Base-by-base conservation (phyloP, 768 basidiomycete species). In the Amyloporia xantha region DNA sequence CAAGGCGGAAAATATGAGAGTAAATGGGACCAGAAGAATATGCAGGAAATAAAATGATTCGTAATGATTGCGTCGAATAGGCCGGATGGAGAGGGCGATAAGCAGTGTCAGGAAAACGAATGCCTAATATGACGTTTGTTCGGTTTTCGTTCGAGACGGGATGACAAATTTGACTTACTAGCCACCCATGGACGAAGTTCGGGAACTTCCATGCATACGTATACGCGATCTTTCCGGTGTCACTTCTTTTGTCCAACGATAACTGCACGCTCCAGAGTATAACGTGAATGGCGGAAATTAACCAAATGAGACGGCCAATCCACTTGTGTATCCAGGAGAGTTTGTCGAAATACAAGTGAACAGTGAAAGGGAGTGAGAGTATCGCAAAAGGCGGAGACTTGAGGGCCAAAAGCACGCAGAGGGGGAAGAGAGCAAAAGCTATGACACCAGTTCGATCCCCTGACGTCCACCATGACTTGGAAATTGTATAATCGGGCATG, bases 311-410 rank as follows among this genome's bases (percentile, higher is more conserved):
- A 45, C 86, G 71, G 1, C 82, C 88, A 3, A 76, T 67, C 81
- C 86, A 86, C 23, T 77, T 76, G 63, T 90, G 88, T 5, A 88
- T 67, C 65, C 79, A 73, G 4, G 79, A 74, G 9, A 89, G 76
- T 60, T 86, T 86, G 70, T 91, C 87, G 57, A 84, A 84, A 56
- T 79, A 76, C n/a, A 87, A 55, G 47, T 85, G 79, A 35, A 76
- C 74, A 49, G 79, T 68, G 53, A 75, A 76, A 0, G 80, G 74
- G 46, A 82, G 64, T 41, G 88, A 77, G 55, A 88, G 78, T 42
- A 88, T 58, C 48, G 86, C 86, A 57, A 87, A 82, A 0, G 87
- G 84, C 10, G 81, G 76, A 25, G 74, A 74, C 61, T 82, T 91
- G 62, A 91, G 72, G 7, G 81, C 84, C 52, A 87, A 73, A 12